A percentile compares a stretch with the other conserved stretches of the same genome.
These are phyloP conservation scores for Puccinia triticina DNA, from an alignment of 1,284 basidiomycete species.

Conservation along the genomic window DNA sequence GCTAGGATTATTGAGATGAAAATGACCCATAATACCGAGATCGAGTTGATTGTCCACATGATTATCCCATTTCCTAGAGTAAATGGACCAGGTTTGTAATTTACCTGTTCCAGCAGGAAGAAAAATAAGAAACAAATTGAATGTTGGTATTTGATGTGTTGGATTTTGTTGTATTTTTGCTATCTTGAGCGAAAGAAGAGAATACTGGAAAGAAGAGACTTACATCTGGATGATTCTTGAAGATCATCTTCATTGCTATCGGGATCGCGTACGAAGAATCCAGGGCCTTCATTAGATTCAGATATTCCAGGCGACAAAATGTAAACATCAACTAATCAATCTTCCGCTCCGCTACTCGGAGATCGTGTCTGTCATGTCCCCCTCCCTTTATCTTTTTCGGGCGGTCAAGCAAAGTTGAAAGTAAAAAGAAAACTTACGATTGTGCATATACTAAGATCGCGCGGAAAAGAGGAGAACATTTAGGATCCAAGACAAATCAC, in stretches of 20 bases:
- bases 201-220: neutral
- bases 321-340: neutral
- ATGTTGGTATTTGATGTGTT: too few relatives aligned
- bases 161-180: neutral
- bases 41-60: constrained; percentile 70
- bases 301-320: neutral
- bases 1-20: constrained; percentile 65
- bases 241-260: constrained; percentile 67
- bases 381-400: neutral
- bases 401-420: neutral
- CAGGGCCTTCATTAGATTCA: constrained; percentile 43
- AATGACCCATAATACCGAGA: constrained; percentile 67
- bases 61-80: constrained; percentile 75
- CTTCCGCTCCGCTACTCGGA: neutral
- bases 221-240: constrained; percentile 74
- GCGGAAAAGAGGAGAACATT: neutral
- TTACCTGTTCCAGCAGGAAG: constrained; percentile 60
- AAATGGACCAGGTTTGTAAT: constrained; percentile 87
- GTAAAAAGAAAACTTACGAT: constrained; percentile 21
- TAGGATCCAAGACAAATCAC: neutral
- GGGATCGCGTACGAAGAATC: constrained; percentile 71
- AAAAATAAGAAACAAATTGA: neutral
- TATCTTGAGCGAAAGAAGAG: neutral
- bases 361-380: too few relatives aligned
- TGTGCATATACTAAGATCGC: constrained; percentile 2